phyloP scores from a whole-genome alignment of 2,329 filamentous ascomycete species.

The Capronia epimyces region DNA sequence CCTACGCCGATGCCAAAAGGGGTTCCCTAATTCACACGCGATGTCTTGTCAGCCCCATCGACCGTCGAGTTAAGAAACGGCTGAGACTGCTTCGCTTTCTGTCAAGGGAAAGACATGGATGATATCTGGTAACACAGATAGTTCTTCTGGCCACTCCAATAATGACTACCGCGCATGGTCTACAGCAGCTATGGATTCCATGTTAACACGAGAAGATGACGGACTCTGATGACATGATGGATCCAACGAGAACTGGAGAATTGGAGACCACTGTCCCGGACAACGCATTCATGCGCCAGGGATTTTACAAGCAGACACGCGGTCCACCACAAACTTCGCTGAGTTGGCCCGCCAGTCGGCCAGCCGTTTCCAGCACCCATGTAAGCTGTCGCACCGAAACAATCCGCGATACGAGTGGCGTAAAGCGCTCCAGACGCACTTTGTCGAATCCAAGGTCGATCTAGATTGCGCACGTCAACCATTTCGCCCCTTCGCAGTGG shows the following conservation, averaged over 20 bases:
- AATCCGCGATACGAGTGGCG: slow-evolving; percentile 4
- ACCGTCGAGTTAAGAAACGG: no score
- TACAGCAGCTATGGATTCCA: not conserved
- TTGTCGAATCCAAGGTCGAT: slow-evolving; percentile 4
- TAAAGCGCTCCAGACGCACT: slow-evolving; percentile 1
- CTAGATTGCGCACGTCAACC: slow-evolving; percentile 15
- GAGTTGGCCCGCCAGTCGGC: slow-evolving; percentile 5
- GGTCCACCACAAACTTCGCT: slow-evolving; percentile 6
- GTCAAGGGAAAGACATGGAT: not conserved
- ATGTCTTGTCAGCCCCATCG: not conserved
- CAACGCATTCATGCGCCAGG: slow-evolving; percentile 22
- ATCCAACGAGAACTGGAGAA: slow-evolving; percentile 8
- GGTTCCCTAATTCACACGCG: not conserved
- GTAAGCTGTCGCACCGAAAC: slow-evolving; percentile 4
- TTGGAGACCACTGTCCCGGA: slow-evolving; percentile 13
- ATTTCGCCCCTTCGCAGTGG: not conserved
- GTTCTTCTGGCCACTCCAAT: not conserved
- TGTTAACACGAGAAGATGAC: not conserved
- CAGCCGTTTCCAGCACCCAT: slow-evolving; percentile 20
- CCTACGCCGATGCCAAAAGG: not conserved
- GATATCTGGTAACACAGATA: not conserved
- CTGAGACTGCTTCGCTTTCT: not conserved
- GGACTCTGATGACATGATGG: not conserved
- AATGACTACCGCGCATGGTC: not conserved
- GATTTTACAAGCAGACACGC: slow-evolving; percentile 11